A percentile compares a stretch with the other conserved stretches of the same genome.
Evolutionary conservation across 1,284 basidiomycete species (phyloP).

Genomic region (Schizophyllum commune): DNA sequence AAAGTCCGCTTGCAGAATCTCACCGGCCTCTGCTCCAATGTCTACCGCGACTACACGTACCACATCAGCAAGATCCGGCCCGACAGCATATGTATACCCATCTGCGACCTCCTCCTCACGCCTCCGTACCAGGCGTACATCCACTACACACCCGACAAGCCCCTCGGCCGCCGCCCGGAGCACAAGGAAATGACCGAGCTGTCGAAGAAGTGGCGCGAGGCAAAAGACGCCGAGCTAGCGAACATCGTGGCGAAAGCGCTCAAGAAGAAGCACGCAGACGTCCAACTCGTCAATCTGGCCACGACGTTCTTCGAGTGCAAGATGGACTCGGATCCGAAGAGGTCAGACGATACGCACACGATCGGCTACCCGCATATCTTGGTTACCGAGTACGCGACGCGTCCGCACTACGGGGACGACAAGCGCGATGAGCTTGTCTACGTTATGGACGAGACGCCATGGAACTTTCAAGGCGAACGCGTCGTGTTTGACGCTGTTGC

Average conservation of each 20-base stretch:
- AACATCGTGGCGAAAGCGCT: neutral
- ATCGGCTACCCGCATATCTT: neutral
- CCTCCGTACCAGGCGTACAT: neutral
- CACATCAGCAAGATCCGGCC: neutral
- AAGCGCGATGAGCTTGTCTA: neutral
- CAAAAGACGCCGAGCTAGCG: neutral
- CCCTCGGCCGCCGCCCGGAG: too few relatives aligned
- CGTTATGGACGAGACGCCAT: neutral
- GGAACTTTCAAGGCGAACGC: neutral
- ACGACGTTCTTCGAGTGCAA: neutral
- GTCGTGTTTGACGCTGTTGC: neutral
- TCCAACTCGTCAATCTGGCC: neutral
- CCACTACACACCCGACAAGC: too few relatives aligned
- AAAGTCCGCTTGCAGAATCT: neutral
- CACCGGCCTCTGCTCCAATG: too few relatives aligned
- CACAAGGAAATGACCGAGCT: neutral
- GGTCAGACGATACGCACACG: neutral
- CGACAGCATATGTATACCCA: neutral
- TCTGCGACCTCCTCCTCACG: neutral
- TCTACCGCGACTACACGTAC: neutral
- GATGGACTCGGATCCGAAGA: neutral
- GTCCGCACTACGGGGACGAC: neutral
- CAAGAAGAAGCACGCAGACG: neutral
- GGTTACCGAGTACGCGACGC: neutral
- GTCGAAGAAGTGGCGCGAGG: neutral